Evolutionary conservation across 2,329 filamentous ascomycete genomes (phyloP).

Genomic region (Ceratocystis huliohia): DNA sequence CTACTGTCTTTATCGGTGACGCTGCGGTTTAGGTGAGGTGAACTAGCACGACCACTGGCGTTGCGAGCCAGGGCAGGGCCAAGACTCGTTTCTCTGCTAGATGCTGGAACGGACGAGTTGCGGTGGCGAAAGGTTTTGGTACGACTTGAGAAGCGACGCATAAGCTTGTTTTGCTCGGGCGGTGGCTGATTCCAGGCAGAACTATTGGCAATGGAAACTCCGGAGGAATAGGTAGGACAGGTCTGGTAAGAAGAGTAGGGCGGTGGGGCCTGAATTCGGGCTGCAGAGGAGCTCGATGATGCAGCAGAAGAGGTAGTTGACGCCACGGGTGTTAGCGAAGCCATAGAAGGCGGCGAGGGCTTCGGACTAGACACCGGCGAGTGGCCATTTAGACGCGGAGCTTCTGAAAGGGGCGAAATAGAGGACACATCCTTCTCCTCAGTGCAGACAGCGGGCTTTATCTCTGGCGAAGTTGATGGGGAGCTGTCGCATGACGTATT

Average conservation of each 20-base stretch:
- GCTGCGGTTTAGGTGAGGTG: conserved; percentile 48
- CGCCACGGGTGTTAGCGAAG: neutral
- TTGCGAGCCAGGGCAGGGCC: conserved; percentile 79
- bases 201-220: neutral
- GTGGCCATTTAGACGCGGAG: neutral
- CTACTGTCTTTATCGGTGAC: conserved; percentile 40
- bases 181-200: neutral
- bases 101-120: conserved; percentile 62
- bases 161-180: conserved; percentile 42
- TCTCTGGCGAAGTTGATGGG: neutral
- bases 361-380: neutral
- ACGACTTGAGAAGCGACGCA: conserved; percentile 72
- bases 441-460: neutral
- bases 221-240: too few relatives aligned
- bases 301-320: conserved; percentile 16
- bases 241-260: conserved; percentile 1
- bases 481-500: neutral
- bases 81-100: conserved; percentile 73
- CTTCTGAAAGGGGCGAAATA: neutral
- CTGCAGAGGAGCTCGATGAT: conserved; percentile 16
- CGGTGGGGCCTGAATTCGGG: conserved; percentile 21
- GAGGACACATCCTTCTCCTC: neutral
- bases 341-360: neutral
- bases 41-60: conserved; percentile 78
- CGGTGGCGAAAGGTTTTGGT: conserved; percentile 58